Percentiles rank a stretch among this genome's conserved stretches.
phyloP scores from a whole-genome alignment of 306 rosid species.

The Ochetophila trinervis region DNA sequence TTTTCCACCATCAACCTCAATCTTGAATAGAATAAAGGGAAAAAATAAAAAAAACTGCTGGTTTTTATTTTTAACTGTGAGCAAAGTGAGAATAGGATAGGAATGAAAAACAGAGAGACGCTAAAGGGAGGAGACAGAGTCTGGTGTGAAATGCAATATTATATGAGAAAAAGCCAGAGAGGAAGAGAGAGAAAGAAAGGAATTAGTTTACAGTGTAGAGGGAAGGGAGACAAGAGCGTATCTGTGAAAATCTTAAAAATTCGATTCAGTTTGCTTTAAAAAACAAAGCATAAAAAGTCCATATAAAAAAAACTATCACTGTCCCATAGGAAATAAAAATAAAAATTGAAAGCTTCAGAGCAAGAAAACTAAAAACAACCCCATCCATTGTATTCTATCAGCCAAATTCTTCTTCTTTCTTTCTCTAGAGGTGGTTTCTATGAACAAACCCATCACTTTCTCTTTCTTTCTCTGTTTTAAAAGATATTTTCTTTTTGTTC shows the following conservation, averaged over 20 bases:
- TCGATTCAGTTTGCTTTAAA: conserved; percentile 55
- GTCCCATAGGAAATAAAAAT: conserved; percentile 4
- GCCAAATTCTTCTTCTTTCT: conserved; percentile 25
- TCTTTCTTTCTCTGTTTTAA: background rate
- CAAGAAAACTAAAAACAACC: conserved; percentile 32
- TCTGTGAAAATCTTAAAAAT: conserved; percentile 69
- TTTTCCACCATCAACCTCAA: background rate
- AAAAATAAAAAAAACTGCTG: background rate
- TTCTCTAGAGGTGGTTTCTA: conserved; percentile 37
- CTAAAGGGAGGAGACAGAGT: conserved; percentile 15
- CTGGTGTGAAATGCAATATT: conserved; percentile 21
- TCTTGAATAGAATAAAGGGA: background rate
- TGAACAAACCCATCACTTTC: conserved; percentile 18
- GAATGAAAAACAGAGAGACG: background rate
- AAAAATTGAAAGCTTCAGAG: conserved; percentile 23
- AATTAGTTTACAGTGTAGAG: conserved; percentile 19
- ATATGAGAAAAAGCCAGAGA: conserved; percentile 19
- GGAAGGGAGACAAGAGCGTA: conserved; percentile 67
- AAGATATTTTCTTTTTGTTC: conserved; percentile 26
- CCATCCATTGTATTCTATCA: conserved; percentile 36
- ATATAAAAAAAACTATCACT: conserved; percentile 12
- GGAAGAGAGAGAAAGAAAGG: conserved; percentile 14
- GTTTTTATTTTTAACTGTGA: conserved; percentile 5
- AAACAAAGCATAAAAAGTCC: conserved; percentile 30
- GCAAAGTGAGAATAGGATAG: background rate